These are phyloP conservation scores for Neofusicoccum sp. DNA, from an alignment of 2,329 filamentous ascomycete species.

Conservation along the genomic window DNA sequence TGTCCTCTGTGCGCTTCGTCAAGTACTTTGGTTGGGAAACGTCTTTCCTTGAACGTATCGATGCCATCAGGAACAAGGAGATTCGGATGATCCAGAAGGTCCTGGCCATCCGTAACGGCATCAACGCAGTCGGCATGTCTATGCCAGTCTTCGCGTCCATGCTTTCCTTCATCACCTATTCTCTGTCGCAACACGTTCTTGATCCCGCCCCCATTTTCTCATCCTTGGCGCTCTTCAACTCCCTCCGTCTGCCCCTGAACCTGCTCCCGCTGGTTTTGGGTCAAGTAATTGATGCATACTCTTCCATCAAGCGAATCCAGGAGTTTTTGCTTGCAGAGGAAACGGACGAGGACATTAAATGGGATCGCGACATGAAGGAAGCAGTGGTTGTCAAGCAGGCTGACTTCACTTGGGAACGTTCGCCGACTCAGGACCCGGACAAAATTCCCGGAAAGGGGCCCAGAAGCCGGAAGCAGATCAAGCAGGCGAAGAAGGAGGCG, in stretches of 20 bases:
- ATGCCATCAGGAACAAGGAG: slow-evolving; percentile 70
- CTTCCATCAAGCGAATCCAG: slow-evolving; percentile 79
- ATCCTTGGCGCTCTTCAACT: slow-evolving; percentile 90
- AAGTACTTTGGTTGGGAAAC: slow-evolving; percentile 97
- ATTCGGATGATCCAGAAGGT: slow-evolving; percentile 82
- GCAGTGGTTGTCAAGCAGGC: slow-evolving; percentile 69
- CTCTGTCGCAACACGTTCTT: slow-evolving; percentile 63
- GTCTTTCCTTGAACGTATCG: slow-evolving; percentile 75
- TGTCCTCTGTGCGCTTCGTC: slow-evolving; percentile 89
- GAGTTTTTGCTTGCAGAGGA: slow-evolving; percentile 88
- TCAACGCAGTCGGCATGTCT: slow-evolving; percentile 80
- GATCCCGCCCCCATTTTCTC: slow-evolving; percentile 82
- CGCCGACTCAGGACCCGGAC: slow-evolving; percentile 51
- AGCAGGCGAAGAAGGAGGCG: slow-evolving; percentile 24
- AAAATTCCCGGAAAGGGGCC: not conserved
- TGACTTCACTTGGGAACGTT: slow-evolving; percentile 83
- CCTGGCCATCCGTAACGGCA: slow-evolving; percentile 77
- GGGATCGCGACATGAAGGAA: slow-evolving; percentile 51
- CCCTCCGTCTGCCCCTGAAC: slow-evolving; percentile 84
- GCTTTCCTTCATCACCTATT: slow-evolving; percentile 84
- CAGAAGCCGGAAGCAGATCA: slow-evolving; percentile 9
- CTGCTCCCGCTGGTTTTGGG: slow-evolving; percentile 84
- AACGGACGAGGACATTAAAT: slow-evolving; percentile 66
- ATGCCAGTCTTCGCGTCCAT: slow-evolving; percentile 93
- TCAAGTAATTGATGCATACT: slow-evolving; percentile 85